A percentile compares a stretch with the other conserved stretches of the same genome.
phyloP scores from a whole-genome alignment of 108 stramenopile genomes.

The Cylindrotheca fusiformis region DNA sequence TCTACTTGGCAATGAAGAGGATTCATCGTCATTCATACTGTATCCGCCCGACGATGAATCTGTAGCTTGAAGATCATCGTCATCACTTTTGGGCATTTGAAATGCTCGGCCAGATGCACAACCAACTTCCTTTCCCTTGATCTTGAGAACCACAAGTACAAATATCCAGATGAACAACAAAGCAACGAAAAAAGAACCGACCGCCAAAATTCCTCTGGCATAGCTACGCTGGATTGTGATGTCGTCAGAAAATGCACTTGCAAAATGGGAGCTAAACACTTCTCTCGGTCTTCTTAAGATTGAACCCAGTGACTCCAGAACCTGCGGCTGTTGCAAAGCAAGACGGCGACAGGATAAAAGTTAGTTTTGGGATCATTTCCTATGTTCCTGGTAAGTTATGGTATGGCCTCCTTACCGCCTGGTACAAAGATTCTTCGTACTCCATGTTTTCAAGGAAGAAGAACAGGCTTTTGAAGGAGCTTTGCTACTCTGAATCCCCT shows the following conservation, averaged over 20 bases:
- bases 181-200: slow-evolving; percentile 18
- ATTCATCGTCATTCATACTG: not conserved
- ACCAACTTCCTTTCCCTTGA: slow-evolving; percentile 38
- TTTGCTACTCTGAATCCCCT: not conserved
- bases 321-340: slow-evolving; percentile 9
- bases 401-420: slow-evolving; percentile 11
- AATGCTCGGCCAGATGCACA: slow-evolving; percentile 56
- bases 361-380: not conserved
- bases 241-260: slow-evolving; percentile 25
- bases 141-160: slow-evolving; percentile 35
- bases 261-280: slow-evolving; percentile 19
- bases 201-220: slow-evolving; percentile 32
- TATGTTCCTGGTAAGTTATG: not conserved
- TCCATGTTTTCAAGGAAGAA: slow-evolving; percentile 1
- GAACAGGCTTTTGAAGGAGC: not conserved
- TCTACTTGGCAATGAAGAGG: not conserved
- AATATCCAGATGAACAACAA: slow-evolving; percentile 40
- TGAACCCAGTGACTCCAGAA: slow-evolving; percentile 2
- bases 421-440: slow-evolving; percentile 6
- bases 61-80: slow-evolving; percentile 1
- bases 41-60: not conserved
- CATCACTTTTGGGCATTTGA: not conserved
- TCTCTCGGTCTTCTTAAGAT: slow-evolving; percentile 10
- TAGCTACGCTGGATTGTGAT: slow-evolving; percentile 26
- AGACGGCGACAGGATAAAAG: not conserved